Evolutionary conservation across 2,329 filamentous ascomycete genomes (phyloP), one percentile per base, ranked within the genome.

Genomic region (Emergomyces orientalis): DNA sequence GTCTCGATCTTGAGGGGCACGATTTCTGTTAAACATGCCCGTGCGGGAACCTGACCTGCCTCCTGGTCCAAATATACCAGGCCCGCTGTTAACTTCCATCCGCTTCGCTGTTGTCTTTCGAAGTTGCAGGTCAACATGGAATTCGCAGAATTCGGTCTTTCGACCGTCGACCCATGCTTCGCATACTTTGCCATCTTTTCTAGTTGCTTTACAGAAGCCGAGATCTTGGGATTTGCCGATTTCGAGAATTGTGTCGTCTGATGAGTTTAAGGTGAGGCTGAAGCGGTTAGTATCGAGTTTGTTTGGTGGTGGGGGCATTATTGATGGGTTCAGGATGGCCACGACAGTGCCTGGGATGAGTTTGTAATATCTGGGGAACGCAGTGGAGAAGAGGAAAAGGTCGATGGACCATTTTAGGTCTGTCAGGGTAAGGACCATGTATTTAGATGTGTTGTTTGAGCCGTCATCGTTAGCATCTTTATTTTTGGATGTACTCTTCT

Each of bases 331-430:
- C 37, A 99, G 81, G 32, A 99, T 89, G 5, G 93, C 94, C 62
- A 99, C 81, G 1, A 97, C 83, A 0, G 92, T 97, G n/a, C 94
- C 94, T 1, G 90, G 84, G 0, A 87, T 87, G n/a, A 97, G 80
- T 72, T 96, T 96, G 88, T 93, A 97, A 78, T 94, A 99, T 62
- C 89, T 86, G 19, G 90, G 88, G 70, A 97, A 97, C 7, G 91
- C 95, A 0, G 88, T 86, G 69, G 90, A 89, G 76, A 99, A 99
- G 17, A 99, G 84, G 69, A 91, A 97, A 51, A 97, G 82, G 67
- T 97, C 92, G 14, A 99, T 75, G 69, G 96, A 91, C 85, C 87
- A 96, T 69, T 91, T 88, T 13, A 99, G 80, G 74, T 99, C 93
- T 0, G 90, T 91, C 2, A 99, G 81, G 1, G 86, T 90, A 65